Evolutionary conservation across 257 asterid genomes (phyloP).

Genomic region (Leonotis leonurus): DNA sequence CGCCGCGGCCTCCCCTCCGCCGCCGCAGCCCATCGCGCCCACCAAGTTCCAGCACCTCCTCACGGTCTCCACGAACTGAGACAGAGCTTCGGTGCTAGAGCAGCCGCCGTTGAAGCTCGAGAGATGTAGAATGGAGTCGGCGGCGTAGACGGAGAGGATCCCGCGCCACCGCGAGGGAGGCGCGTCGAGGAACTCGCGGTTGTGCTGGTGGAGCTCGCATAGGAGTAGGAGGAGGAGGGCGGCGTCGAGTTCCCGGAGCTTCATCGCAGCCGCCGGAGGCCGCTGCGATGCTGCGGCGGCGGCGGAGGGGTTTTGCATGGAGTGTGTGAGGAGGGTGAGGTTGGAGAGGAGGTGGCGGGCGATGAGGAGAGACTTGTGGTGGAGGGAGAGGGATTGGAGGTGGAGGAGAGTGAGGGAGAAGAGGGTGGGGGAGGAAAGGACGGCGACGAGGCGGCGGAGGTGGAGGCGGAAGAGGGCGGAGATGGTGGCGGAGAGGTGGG

Average conservation of each 20-base stretch:
- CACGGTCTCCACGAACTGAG: slow-evolving; percentile 45
- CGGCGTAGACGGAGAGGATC: slow-evolving; percentile 28
- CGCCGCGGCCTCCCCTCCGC: slow-evolving; percentile 36
- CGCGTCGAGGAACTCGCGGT: slow-evolving; percentile 31
- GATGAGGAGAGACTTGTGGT: slow-evolving; percentile 65
- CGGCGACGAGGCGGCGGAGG: slow-evolving; percentile 53
- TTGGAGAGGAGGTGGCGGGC: slow-evolving; percentile 64
- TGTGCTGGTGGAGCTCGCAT: slow-evolving; percentile 66
- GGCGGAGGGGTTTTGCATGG: slow-evolving; percentile 15
- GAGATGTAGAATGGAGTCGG: slow-evolving; percentile 25
- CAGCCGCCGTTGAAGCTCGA: slow-evolving; percentile 36
- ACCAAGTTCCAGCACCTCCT: slow-evolving; percentile 55
- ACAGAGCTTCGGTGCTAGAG: slow-evolving; percentile 34
- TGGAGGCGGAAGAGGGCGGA: slow-evolving; percentile 59
- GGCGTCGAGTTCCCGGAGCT: slow-evolving; percentile 70
- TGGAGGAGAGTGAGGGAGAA: slow-evolving; percentile 73
- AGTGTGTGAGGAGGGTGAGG: slow-evolving; percentile 39
- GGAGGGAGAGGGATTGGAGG: slow-evolving; percentile 77
- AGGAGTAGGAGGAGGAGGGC: slow-evolving; percentile 74
- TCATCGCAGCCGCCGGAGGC: too few species aligned
- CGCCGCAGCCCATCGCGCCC: slow-evolving; percentile 29
- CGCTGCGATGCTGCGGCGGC: background rate
- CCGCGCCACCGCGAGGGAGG: slow-evolving; percentile 54
- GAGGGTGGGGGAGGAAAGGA: slow-evolving; percentile 62
- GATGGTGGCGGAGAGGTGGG: slow-evolving; percentile 50